Conservation (phyloP, 1,284 basidiomycete species). For the Melampsora americana region DNA sequence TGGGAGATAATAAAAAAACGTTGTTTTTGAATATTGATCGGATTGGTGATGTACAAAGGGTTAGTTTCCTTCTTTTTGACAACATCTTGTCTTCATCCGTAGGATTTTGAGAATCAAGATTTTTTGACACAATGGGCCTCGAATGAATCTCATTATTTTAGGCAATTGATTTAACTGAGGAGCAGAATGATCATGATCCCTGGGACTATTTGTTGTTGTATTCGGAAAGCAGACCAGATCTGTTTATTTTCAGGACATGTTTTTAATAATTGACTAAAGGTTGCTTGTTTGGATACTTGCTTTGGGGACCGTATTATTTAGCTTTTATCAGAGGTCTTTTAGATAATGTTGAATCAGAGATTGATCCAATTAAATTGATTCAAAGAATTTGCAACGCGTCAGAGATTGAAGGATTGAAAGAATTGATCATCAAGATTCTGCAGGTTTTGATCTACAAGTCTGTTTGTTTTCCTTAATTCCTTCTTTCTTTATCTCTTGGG, state of each 20-base stretch:
- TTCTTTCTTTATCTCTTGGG: neutral
- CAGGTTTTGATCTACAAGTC: slow-evolving; percentile 83
- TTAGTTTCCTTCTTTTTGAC: slow-evolving; percentile 53
- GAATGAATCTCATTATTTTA: slow-evolving; percentile 51
- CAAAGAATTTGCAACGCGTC: slow-evolving; percentile 90
- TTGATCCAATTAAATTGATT: slow-evolving; percentile 89
- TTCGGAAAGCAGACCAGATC: slow-evolving; percentile 84
- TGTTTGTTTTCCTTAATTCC: neutral
- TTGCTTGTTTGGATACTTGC: too few relatives aligned
- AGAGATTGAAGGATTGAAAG: slow-evolving; percentile 90
- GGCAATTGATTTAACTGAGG: slow-evolving; percentile 98
- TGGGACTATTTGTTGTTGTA: slow-evolving; percentile 96
- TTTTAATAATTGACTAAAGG: slow-evolving; percentile 56
- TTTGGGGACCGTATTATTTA: too few relatives aligned
- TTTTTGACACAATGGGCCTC: too few relatives aligned
- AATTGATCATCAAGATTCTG: slow-evolving; percentile 90
- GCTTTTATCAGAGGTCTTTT: too few relatives aligned
- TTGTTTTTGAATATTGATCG: slow-evolving; percentile 92
- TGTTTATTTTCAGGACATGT: neutral
- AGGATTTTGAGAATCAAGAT: too few relatives aligned
- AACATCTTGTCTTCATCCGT: too few relatives aligned
- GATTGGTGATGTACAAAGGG: slow-evolving; percentile 83
- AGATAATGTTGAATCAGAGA: slow-evolving; percentile 93
- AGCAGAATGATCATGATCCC: slow-evolving; percentile 93
- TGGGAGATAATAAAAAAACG: slow-evolving; percentile 95